Base-by-base conservation (phyloP, 2,329 filamentous ascomycete genomes). In the Talaromyces sp. region DNA sequence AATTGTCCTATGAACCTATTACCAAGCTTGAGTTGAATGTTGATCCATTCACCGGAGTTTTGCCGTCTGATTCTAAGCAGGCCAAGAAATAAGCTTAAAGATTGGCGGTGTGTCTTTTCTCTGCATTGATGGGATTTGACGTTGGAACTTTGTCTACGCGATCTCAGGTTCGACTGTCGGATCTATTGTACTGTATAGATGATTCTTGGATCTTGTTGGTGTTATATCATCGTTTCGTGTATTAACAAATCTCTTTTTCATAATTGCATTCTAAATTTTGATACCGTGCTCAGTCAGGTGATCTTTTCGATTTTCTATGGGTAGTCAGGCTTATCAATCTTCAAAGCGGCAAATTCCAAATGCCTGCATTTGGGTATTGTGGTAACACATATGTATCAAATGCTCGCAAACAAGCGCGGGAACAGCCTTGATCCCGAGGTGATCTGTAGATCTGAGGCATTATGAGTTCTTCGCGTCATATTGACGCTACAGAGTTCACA, bases 1-100 rank as follows among this genome's bases (percentile, higher is more conserved):
- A 76, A 4, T 79, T 89, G n/a, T 80, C 85, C 3, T 95, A 82
- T 60, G 45, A 61, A 35, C 65, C 66, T 29, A 52, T 66, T 24
- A 54, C 58, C 4, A 54, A 61, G 3, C 44, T 61, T 20, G 57
- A 67, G 37, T 57, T 66, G 49, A 56, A 63, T 48, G 39, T 60
- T 51, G 61, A 65, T 63, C 62, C 62, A 9, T 61, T 65, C 17
- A 65, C 62, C n/a, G 62, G 62, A 14, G 13, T 36, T 20, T 20
- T 54, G 24, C 49, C 55, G 47, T 54, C 51, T 46, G 42, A 29
- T 3, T 58, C 60, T 20, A 40, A 50, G 20, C 16, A 54, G 36
- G 61, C 57, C 47, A 48, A 51, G 13, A 43, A 56, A 27, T 42
- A 37, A 54, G 41, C 24, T 47, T 19, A 11, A 24, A 9, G 35